These are phyloP conservation scores for Metarhizium rileyi DNA, from an alignment of 2,329 filamentous ascomycete species.

Conservation along the genomic window DNA sequence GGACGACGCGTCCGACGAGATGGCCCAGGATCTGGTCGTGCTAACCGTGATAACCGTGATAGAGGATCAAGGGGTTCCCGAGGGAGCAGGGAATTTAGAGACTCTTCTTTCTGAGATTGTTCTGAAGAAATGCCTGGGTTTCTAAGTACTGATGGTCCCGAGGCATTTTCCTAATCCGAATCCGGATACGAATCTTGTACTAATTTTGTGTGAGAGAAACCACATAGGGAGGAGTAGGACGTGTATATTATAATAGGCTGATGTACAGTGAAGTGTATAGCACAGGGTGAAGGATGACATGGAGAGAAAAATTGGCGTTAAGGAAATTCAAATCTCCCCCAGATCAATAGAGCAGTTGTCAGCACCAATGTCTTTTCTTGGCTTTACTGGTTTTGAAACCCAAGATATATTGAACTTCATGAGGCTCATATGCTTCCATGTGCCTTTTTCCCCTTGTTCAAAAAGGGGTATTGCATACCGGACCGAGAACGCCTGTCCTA, in stretches of 20 bases:
- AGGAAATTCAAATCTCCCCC: slow-evolving; percentile 2
- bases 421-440: neutral
- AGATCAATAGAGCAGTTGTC: slow-evolving; percentile 1
- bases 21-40: slow-evolving; percentile 10
- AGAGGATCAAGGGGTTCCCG: slow-evolving; percentile 4
- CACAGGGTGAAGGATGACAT: neutral
- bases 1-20: slow-evolving; percentile 17
- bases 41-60: slow-evolving; percentile 12
- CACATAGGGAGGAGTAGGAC: neutral
- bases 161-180: neutral
- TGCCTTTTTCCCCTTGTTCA: neutral
- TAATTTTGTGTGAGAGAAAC: neutral
- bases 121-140: neutral
- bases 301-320: neutral
- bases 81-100: neutral
- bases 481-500: neutral
- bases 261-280: slow-evolving; percentile 2
- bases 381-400: neutral
- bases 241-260: slow-evolving; percentile 4
- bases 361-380: neutral
- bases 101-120: slow-evolving; percentile 1
- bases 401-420: neutral
- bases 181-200: neutral
- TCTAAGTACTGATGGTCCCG: neutral
- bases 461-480: neutral